Base-by-base conservation (phyloP, 148 eudicot species). In the Salicornia ramosissima region DNA sequence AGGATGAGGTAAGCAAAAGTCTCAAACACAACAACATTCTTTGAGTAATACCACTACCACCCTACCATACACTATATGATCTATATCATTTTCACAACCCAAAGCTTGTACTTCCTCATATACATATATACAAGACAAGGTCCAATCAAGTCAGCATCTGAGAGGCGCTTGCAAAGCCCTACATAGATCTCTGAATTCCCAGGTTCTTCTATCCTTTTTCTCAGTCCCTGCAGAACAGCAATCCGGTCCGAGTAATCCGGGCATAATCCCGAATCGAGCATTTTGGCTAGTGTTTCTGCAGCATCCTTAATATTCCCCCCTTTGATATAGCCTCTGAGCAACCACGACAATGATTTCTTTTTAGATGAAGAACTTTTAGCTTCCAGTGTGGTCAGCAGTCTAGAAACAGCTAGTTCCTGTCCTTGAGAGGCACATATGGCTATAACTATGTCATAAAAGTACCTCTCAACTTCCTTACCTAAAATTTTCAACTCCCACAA, bases 381-480 rank as follows among this genome's bases (percentile, higher is more conserved):
- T 77, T 90, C 98, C 52, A 85, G 65, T 67, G 88, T 80, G 5
- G 95, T 77, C 28, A 88, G 78, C 73, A 93, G 69, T 66, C 98
- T 81, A 54, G 86, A 76, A 67, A 93, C 81, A 40, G 90, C 80
- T 39, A 64, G 68, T 0, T 52, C 40, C 65, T 84, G 83, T 51
- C 82, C 79, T 65, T 87, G 88, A 9, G 90, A 89, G 67, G 97
- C 96, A 80, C 91, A 92, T 19, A 92, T 88, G 63, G 98, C 91
- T 62, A 93, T 67, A 46, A 90, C 98, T 40, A 90, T 85, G 81
- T 93, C 90, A 29, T 90, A 86, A 46, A 93, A 82, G 63, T 84
- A 88, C 30, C 85, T 76, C 67, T 90, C 90, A 30, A 88, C 92
- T 58, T 86, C 83, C 62, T 74, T 83, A 3, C 81, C 83, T 42